Evolutionary conservation across 164 flowering plant species (phyloP), one percentile per base, ranked within the genome.

Genomic region (Magnolia changhungtana): DNA sequence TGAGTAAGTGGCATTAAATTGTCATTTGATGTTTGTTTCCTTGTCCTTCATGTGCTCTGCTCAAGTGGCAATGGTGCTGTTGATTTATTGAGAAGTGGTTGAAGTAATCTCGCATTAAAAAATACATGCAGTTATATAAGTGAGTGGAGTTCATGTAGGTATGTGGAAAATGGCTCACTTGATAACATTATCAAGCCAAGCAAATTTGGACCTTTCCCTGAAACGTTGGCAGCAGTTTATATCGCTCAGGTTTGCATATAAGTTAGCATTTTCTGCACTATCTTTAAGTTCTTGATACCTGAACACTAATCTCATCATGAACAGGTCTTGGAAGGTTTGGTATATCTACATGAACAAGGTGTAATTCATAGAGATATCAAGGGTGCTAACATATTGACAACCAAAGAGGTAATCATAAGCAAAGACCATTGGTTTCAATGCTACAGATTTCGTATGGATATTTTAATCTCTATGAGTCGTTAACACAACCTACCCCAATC

Each of bases 151-250:
- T 75, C 27, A 16, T 80, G 64, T 76, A 96, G 99, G 85, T 96
- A 96, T 87, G 98, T 94, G 81, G 99, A 96, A 85, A 96, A 96
- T 87, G 98, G 99, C 61, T 96, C 99, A 75, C 98, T 96, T 83
- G 99, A 98, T 67, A 93, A 92, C 85, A 96, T 96, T 72, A 93
- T 94, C 67, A 96, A 94, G 89, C 98, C 99, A 81, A 96, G 88
- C 78, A 96, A 96, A 73, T 96, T 96, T 85, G 99, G 99, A 61
- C 98, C 98, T 74, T 91, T 96, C 80, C 98, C 99, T 49, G 99
- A 96, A 81, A 90, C 94, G 9, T 73, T 96, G 82, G 99, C 92
- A 75, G 98, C 98, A 80, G 95, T 92, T 77, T 96, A 94, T 71
- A 96, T 96, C 82, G 85, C 98, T 75, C 99, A 96, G 99, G 99